Base-by-base conservation (phyloP, 768 basidiomycete genomes). In the Hortiboletus campestris region DNA sequence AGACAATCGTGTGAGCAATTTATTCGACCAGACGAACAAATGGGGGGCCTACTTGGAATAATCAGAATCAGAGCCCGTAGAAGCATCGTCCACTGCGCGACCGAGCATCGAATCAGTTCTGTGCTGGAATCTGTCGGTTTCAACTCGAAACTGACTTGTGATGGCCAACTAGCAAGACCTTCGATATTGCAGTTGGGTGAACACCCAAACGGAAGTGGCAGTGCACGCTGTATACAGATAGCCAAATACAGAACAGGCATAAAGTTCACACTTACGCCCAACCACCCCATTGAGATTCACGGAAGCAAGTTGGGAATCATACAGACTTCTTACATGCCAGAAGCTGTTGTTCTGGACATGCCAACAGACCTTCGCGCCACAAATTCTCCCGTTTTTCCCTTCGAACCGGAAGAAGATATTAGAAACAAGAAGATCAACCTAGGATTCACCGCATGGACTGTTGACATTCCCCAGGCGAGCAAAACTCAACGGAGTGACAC, bases 1-100 rank as follows among this genome's bases (percentile, higher is more conserved):
- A 39, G 52, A 57, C 46, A 50, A 46, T 54, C 53, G 36, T 53
- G 60, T 68, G 41, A 68, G 60, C 38, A 36, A 43, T 41, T 46
- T 34, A 53, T 49, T 43, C 10, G 41, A 39, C 47, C 10, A 29
- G 38, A 22, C 16, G 40, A 43, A 40, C 17, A 43, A 34, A 39
- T 47, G 36, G 12, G 34, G 58, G 38, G 70, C 86, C 69, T 63
- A 95, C 94, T 93, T 96, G 58, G 94, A 92, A 72, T 97, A 96
- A 68, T 96, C 94, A 32, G 92, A 94, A 69, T 96, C 94, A 14
- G 94, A 95, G 45, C 93, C 94, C 3, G 93, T 89, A 36, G 90
- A 91, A n/a, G 84, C 77, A 59, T 91, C 90, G 65, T 91, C 90
- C 86, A 91, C 88, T 86, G 73, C 58, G 39, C 67, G 72, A 55